Percentiles rank a stretch among this genome's conserved stretches.
Conservation (phyloP, 371 early-diverging fungal genomes). For the Mortierella sp. region DNA sequence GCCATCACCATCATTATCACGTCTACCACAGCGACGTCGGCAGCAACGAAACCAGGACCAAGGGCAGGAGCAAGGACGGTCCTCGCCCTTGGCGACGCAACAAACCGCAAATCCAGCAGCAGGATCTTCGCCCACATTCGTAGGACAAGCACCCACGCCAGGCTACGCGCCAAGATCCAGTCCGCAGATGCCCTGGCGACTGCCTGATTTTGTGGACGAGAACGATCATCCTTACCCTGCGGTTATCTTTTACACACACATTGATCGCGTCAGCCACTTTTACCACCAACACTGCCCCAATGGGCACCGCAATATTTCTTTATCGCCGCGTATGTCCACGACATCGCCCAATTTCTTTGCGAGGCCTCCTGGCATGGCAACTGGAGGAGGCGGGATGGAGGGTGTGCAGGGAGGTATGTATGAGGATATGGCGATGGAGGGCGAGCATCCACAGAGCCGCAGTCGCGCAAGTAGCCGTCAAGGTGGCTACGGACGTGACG, state of each 20-base stretch:
- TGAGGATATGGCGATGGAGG: not conserved
- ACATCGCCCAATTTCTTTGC: not conserved
- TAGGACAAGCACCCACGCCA: not conserved
- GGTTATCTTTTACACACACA: constrained; percentile 15
- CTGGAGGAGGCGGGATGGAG: not conserved
- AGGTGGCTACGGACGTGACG: not conserved
- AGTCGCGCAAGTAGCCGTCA: not conserved
- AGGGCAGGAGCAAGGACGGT: not conserved
- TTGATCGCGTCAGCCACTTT: constrained; percentile 1
- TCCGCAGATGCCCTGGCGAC: not conserved
- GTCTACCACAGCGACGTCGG: not conserved
- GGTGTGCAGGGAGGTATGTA: not conserved
- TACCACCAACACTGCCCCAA: not conserved
- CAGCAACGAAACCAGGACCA: not conserved
- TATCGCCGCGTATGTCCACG: not conserved
- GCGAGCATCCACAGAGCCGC: not conserved
- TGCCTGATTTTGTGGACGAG: not conserved
- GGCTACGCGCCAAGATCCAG: not conserved
- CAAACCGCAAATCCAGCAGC: not conserved
- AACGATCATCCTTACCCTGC: not conserved
- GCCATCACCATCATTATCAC: not conserved
- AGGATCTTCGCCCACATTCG: not conserved
- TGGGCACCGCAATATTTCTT: not conserved
- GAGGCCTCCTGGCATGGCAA: not conserved
- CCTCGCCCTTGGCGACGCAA: not conserved